Conservation (phyloP, 164 flowering plant genomes). For the Cinnamomum micranthum region DNA sequence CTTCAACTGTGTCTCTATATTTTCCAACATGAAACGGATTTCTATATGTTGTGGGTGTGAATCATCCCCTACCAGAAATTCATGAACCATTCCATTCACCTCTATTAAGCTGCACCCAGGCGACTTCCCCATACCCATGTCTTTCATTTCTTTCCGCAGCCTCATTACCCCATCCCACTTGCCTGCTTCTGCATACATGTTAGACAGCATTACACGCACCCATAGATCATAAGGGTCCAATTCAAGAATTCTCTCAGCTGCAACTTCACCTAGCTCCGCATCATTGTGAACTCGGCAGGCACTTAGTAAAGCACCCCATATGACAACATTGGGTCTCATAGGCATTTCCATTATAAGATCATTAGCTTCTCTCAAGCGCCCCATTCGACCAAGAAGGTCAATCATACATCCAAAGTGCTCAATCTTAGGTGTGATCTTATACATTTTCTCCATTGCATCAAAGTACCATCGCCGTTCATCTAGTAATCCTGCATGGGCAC, state of each 20-base stretch:
- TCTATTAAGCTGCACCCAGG: constrained; percentile 32
- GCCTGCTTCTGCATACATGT: constrained; percentile 27
- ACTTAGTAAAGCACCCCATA: constrained; percentile 29
- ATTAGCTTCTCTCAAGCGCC: constrained; percentile 20
- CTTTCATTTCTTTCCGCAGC: constrained; percentile 31
- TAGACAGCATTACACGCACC: constrained; percentile 25
- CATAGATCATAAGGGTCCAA: constrained; percentile 30
- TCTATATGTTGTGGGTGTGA: constrained; percentile 11
- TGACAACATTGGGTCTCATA: constrained; percentile 24
- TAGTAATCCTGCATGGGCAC: constrained; percentile 30
- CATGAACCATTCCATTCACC: constrained; percentile 18
- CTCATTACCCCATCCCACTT: constrained; percentile 26
- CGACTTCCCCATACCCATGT: constrained; percentile 17
- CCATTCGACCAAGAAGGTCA: constrained; percentile 29
- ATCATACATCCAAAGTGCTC: constrained; percentile 33
- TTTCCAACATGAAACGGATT: constrained; percentile 15
- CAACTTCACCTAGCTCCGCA: constrained; percentile 26
- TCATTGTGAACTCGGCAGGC: constrained; percentile 34
- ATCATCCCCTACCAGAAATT: constrained; percentile 20
- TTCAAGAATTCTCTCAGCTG: constrained; percentile 22
- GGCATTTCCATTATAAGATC: constrained; percentile 25
- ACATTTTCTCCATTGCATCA: constrained; percentile 15
- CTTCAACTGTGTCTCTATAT: constrained; percentile 10
- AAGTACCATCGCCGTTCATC: constrained; percentile 20
- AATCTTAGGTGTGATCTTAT: constrained; percentile 17